A percentile compares a stretch with the other conserved stretches of the same genome.
Evolutionary conservation across 2,329 filamentous ascomycete genomes (phyloP).

Genomic region (Cryphonectria parasitica): DNA sequence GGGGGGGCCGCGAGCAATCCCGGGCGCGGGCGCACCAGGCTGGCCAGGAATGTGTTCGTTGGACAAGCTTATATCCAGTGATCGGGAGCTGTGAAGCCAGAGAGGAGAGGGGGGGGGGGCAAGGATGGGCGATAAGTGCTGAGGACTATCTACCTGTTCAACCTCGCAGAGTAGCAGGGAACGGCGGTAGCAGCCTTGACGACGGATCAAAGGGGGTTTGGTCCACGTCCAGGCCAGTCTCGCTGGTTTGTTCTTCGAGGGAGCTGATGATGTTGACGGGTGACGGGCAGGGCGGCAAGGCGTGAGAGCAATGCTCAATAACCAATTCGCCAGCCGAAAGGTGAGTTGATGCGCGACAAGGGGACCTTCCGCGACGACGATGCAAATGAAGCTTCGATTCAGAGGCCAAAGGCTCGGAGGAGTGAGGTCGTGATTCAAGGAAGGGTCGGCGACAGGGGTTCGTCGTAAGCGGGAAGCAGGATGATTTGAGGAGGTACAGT

Average conservation of each 20-base stretch:
- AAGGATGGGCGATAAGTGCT: constrained; percentile 21
- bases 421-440: constrained; percentile 26
- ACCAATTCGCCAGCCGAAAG: constrained; percentile 23
- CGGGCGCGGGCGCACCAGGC: constrained; percentile 11
- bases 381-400: constrained; percentile 27
- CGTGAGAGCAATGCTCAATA: constrained; percentile 10
- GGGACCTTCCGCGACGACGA: constrained; percentile 21
- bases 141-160: constrained; percentile 31
- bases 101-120: constrained; percentile 15
- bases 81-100: constrained; percentile 12
- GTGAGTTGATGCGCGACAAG: constrained; percentile 23
- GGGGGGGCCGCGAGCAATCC: neutral
- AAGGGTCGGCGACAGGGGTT: constrained; percentile 28
- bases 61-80: constrained; percentile 16
- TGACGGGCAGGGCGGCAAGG: constrained; percentile 13
- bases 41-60: constrained; percentile 4
- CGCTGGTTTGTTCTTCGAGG: constrained; percentile 18
- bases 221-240: constrained; percentile 29
- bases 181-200: constrained; percentile 28
- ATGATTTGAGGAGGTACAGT: constrained; percentile 18
- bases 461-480: constrained; percentile 19
- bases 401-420: constrained; percentile 20
- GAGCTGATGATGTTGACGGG: constrained; percentile 17
- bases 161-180: constrained; percentile 28
- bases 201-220: constrained; percentile 28